Base-by-base conservation (phyloP, 371 early-diverging fungal genomes). In the Mucor mucedo region DNA sequence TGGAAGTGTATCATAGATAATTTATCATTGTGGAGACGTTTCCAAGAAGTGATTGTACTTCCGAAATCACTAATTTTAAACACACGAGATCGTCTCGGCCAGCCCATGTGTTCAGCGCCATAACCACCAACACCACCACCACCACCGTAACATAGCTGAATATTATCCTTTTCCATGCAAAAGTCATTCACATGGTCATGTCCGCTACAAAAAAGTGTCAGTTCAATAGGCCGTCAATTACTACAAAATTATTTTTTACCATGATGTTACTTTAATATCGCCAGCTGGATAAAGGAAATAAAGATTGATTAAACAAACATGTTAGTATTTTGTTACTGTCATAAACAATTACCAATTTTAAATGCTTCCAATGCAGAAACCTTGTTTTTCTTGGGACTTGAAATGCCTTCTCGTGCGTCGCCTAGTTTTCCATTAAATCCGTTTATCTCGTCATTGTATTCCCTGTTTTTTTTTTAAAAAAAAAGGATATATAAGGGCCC, bases 121-220 rank as follows among this genome's bases (percentile, higher is more conserved):
- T 84, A 84, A 4, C 78, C 73, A 5, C 82, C 79, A 10, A 80
- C 73, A n/a, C 85, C 83, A 2, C 78, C 65, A 4, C 85, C 85
- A 4, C 85, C 85, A 8, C 77, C 80, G 52, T 80, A 84, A 55
- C 85, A 84, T 9, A 84, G 63, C 29, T 76, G 71, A 35, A 84
- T 69, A 7, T 73, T 73, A 3, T 77, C 73, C 33, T 67, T 77
- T 32, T 79, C 69, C 50, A 80, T 52, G 30, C 85, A 84, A 64
- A 80, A 84, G 48, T 84, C 85, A 45, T 84, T 84, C 4, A 77
- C 62, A 68, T 84, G 85, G 50, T 84, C 77, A 40, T 81, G 83
- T 8, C 85, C 85, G 44, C 78, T 78, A 58, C 49, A 4, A 45
- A 11, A 11, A 27, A 33, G 28, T 27, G 11, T 7, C 28, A 48